These are phyloP conservation scores for Trametes elegans DNA, from an alignment of 768 basidiomycete genomes.

Conservation along the genomic window DNA sequence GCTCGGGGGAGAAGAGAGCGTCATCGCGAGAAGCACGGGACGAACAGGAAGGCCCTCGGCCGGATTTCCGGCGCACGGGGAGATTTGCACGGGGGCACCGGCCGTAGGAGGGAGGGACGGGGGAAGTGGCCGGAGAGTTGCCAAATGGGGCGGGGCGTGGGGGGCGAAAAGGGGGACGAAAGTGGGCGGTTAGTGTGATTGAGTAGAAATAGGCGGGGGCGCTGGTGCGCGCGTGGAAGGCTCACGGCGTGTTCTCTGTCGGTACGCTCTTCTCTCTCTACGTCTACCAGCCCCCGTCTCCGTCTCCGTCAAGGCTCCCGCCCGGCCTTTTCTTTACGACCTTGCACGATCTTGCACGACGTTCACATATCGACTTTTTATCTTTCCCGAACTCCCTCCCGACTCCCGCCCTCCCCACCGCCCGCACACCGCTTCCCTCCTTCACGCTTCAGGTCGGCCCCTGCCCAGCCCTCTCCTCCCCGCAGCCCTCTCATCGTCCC, in stretches of 20 bases:
- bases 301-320: constrained; percentile 18
- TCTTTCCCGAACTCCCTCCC: constrained; percentile 37
- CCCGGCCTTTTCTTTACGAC: constrained; percentile 33
- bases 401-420: constrained; percentile 27
- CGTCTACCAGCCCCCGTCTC: constrained; percentile 21
- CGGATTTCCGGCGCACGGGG: not conserved
- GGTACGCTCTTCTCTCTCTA: constrained; percentile 27
- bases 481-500: constrained; percentile 15
- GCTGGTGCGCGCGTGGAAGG: constrained; percentile 20
- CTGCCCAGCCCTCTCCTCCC: constrained; percentile 21
- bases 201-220: constrained; percentile 24
- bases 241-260: constrained; percentile 26
- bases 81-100: constrained; percentile 2
- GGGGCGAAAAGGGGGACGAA: constrained; percentile 13
- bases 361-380: constrained; percentile 39
- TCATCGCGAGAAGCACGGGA: not conserved
- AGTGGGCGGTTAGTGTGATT: constrained; percentile 21
- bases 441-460: constrained; percentile 33
- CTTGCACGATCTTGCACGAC: constrained; percentile 67
- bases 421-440: constrained; percentile 21
- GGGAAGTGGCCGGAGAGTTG: not conserved
- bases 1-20: not conserved
- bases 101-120: constrained; percentile 3
- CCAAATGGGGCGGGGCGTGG: not conserved
- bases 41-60: not conserved